Conservation (phyloP, 108 stramenopile species). For the Bacterosira constricta region DNA sequence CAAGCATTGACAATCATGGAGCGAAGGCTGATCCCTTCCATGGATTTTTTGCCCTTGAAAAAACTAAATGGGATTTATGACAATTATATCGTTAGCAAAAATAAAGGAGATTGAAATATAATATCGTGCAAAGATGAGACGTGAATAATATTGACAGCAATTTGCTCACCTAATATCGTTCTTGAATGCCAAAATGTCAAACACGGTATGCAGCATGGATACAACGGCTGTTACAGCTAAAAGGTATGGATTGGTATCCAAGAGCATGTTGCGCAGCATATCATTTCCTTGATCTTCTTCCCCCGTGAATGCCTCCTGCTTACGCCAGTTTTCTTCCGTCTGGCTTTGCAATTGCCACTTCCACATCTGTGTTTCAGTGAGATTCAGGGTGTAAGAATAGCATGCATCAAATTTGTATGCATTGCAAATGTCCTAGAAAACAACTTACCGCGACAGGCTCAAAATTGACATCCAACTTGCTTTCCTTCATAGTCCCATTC, state of each 20-base stretch:
- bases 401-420: not conserved
- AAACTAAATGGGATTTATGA: too few relatives aligned
- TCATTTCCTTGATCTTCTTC: constrained; percentile 58
- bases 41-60: constrained; percentile 77
- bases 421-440: not conserved
- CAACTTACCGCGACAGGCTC: constrained; percentile 43
- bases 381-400: not conserved
- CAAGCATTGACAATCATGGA: constrained; percentile 72
- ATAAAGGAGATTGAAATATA: too few relatives aligned
- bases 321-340: constrained; percentile 59
- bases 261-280: constrained; percentile 56
- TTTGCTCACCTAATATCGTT: too few relatives aligned
- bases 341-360: constrained; percentile 73
- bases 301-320: constrained; percentile 55
- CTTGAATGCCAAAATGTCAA: constrained; percentile 86
- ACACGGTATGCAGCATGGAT: constrained; percentile 72
- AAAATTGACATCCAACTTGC: constrained; percentile 48
- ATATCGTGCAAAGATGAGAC: too few relatives aligned
- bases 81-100: too few relatives aligned
- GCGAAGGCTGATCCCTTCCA: constrained; percentile 76
- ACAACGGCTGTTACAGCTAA: constrained; percentile 67
- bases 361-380: constrained; percentile 41
- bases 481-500: constrained; percentile 57
- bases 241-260: constrained; percentile 70
- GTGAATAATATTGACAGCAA: too few relatives aligned